Conservation (phyloP, 2,329 filamentous ascomycete species). For the Ambrosiella xylebori region DNA sequence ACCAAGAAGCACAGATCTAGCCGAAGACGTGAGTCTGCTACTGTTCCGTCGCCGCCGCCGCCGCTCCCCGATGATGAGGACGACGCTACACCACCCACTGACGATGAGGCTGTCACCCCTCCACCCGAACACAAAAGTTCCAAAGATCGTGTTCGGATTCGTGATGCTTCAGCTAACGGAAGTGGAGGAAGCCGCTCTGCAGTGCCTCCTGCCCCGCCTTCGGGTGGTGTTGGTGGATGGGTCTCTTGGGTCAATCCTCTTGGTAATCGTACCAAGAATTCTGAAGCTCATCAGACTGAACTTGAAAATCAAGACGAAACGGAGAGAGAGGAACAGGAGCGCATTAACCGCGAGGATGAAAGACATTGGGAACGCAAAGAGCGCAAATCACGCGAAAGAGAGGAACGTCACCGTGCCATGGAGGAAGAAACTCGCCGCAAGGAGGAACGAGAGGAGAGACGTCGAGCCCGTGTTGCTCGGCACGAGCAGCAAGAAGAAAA, state of each 20-base stretch:
- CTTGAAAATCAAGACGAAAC: conserved; percentile 18
- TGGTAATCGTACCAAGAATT: conserved; percentile 18
- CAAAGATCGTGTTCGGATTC: conserved; percentile 63
- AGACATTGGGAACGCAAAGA: conserved; percentile 7
- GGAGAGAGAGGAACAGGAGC: conserved; percentile 28
- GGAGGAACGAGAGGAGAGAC: conserved; percentile 8
- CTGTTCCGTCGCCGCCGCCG: conserved; percentile 18
- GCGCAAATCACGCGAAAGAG: conserved; percentile 5
- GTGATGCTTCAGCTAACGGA: conserved; percentile 33
- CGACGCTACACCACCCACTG: conserved; percentile 22
- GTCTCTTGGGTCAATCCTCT: conserved; percentile 32
- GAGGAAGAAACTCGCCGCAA: conserved; percentile 5
- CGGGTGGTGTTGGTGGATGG: conserved; percentile 49
- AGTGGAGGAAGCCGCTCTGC: conserved; percentile 3
- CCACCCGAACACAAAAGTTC: conserved; percentile 41
- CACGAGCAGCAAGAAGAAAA: conserved; percentile 9
- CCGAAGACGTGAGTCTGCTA: conserved; percentile 8
- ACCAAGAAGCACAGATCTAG: conserved; percentile 3
- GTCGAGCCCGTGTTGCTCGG: not conserved
- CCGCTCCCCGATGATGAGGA: conserved; percentile 20
- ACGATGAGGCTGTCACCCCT: conserved; percentile 31
- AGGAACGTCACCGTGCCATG: conserved; percentile 29
- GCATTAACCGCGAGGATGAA: conserved; percentile 31
- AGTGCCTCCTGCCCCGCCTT: not conserved
- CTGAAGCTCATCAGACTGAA: conserved; percentile 28